phyloP scores from a whole-genome alignment of 495 filamentous ascomycete species.

The Lineolata rhizophorae region DNA sequence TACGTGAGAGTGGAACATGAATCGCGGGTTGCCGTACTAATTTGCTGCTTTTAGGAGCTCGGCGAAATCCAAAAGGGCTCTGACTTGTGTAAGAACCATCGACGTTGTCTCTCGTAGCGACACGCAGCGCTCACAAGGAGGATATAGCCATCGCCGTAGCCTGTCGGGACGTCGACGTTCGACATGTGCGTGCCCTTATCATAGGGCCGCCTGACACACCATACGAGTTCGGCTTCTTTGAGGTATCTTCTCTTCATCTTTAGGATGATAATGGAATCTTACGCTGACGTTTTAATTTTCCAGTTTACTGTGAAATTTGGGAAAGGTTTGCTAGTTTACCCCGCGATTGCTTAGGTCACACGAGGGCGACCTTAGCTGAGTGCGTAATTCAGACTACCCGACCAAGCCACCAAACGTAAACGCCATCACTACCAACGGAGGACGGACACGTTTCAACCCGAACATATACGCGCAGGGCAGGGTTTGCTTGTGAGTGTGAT shows the following conservation, averaged over 20 bases:
- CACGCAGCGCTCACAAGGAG: no score
- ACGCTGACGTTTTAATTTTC: no score
- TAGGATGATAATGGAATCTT: no score
- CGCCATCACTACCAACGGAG: constrained; percentile 67
- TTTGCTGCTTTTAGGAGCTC: constrained; percentile 37
- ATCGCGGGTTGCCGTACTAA: constrained; percentile 6
- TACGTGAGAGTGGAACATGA: constrained; percentile 18
- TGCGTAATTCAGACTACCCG: constrained; percentile 50
- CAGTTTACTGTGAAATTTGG: constrained; percentile 22
- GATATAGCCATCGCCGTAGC: constrained; percentile 57
- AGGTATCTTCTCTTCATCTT: no score
- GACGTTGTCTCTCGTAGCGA: no score
- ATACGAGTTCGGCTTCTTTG: constrained; percentile 94
- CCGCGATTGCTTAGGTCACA: no score
- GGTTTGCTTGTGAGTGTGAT: constrained; percentile 57
- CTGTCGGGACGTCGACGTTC: constrained; percentile 68
- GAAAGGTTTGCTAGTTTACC: constrained; percentile 11
- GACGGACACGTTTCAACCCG: constrained; percentile 77
- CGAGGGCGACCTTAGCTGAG: neutral
- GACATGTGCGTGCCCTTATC: constrained; percentile 71
- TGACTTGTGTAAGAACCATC: constrained; percentile 47
- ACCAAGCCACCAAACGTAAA: constrained; percentile 55
- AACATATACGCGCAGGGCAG: constrained; percentile 86
- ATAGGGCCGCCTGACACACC: constrained; percentile 87
- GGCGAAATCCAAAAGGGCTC: constrained; percentile 57